These are phyloP conservation scores for Zoysia japonica DNA, from an alignment of 176 grass and related monocot species.

Conservation along the genomic window DNA sequence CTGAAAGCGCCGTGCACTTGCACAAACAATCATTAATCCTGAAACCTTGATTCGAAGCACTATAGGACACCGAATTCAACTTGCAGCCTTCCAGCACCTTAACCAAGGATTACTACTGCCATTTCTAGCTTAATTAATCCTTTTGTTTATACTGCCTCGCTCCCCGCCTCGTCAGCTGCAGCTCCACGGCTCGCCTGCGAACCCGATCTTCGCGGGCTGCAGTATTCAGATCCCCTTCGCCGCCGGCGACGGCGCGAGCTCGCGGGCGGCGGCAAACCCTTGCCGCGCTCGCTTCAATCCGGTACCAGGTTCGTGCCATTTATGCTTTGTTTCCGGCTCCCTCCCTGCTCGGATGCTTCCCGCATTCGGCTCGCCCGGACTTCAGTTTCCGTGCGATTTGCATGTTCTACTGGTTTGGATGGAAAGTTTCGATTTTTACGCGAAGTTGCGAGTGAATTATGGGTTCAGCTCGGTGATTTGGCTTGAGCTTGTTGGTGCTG, in stretches of 20 bases:
- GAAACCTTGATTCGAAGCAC: background rate
- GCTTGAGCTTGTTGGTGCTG: background rate
- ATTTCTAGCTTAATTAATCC: conserved; percentile 36
- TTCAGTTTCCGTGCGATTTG: background rate
- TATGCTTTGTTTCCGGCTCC: background rate
- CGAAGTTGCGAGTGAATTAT: background rate
- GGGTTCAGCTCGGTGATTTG: conserved; percentile 2
- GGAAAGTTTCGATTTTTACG: conserved; percentile 25
- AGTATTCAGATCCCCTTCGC: conserved; percentile 38
- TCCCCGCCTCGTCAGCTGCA: conserved; percentile 12
- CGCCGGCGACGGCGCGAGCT: conserved; percentile 17
- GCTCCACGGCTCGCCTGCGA: conserved; percentile 26
- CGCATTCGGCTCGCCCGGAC: conserved; percentile 25
- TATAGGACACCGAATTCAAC: background rate
- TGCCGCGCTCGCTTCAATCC: background rate
- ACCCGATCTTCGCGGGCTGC: conserved; percentile 34
- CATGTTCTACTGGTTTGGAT: background rate
- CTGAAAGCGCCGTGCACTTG: background rate
- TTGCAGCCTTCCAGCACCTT: background rate
- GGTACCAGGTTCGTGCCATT: background rate
- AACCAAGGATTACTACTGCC: conserved; percentile 7
- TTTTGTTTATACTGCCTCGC: conserved; percentile 29
- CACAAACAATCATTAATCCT: background rate
- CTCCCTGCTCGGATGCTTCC: background rate
- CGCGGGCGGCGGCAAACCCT: background rate